Conservation (phyloP, 768 basidiomycete genomes). For the Tricholoma hemisulphureum region DNA sequence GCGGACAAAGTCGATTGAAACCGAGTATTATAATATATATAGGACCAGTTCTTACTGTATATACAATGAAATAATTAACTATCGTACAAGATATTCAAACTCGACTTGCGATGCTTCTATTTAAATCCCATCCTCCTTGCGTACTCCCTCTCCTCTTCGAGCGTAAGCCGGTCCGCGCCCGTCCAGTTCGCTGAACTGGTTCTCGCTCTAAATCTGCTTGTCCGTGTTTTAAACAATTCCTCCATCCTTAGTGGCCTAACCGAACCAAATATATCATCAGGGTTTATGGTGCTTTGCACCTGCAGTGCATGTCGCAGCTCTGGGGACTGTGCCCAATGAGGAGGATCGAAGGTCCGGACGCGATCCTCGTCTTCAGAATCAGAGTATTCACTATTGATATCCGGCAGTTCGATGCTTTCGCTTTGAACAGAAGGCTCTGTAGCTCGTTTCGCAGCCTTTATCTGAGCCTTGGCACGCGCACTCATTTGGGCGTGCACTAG, state of each 20-base stretch:
- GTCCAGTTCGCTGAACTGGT: constrained; percentile 97
- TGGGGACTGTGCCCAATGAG: constrained; percentile 91
- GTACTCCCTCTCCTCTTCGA: constrained; percentile 84
- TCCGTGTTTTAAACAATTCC: constrained; percentile 80
- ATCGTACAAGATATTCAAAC: neutral
- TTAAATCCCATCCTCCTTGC: constrained; percentile 88
- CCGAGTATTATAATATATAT: too few relatives aligned
- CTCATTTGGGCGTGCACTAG: constrained; percentile 67
- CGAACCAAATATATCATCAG: constrained; percentile 88
- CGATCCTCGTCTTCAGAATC: constrained; percentile 92
- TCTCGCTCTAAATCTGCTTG: constrained; percentile 81
- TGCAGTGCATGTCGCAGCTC: constrained; percentile 76
- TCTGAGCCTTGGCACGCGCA: constrained; percentile 65
- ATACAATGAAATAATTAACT: neutral
- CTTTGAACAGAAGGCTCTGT: constrained; percentile 52
- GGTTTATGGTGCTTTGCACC: constrained; percentile 82
- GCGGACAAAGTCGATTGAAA: too few relatives aligned
- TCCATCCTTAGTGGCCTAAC: constrained; percentile 89
- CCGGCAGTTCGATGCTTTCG: constrained; percentile 88
- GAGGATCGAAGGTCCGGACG: constrained; percentile 67
- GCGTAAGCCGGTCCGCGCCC: constrained; percentile 83
- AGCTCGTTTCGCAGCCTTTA: constrained; percentile 54
- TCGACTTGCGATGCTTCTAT: constrained; percentile 17
- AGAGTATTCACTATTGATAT: constrained; percentile 96
- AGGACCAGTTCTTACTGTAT: too few relatives aligned